A percentile compares a stretch with the other conserved stretches of the same genome.
phyloP scores from a whole-genome alignment of 2,329 filamentous ascomycete genomes.

The Colletotrichum neosansevieriae region DNA sequence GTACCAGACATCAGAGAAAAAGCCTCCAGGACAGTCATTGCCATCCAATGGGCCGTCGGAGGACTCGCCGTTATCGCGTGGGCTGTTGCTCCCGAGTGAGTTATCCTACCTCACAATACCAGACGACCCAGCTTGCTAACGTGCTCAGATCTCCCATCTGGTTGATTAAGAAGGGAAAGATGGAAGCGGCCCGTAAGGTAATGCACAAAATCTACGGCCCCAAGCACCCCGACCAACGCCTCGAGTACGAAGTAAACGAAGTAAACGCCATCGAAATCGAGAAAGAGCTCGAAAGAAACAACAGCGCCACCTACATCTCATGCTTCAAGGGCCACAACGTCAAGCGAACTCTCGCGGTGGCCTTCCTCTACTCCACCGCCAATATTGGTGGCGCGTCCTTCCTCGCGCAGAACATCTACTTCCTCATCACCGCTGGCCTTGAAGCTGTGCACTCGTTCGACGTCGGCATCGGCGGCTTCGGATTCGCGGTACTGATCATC shows the following conservation, averaged over 20 bases:
- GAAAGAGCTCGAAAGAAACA: not conserved
- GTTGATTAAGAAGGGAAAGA: too few species aligned
- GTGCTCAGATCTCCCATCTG: too few species aligned
- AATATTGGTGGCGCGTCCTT: constrained; percentile 1
- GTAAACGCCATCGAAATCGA: not conserved
- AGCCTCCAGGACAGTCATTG: too few species aligned
- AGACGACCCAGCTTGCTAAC: too few species aligned
- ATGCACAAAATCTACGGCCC: not conserved
- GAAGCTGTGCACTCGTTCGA: not conserved
- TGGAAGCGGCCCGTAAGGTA: not conserved
- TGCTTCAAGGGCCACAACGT: not conserved
- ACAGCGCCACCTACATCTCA: not conserved
- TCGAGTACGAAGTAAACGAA: not conserved
- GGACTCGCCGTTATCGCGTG: too few species aligned
- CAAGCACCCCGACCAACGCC: not conserved
- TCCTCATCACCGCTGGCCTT: not conserved
- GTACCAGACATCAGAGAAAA: too few species aligned
- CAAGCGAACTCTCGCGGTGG: not conserved
- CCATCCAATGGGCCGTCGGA: too few species aligned
- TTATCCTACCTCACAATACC: too few species aligned
- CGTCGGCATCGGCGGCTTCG: constrained; percentile 5
- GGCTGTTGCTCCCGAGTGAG: too few species aligned
- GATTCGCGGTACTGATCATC: not conserved
- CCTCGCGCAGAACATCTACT: not conserved
- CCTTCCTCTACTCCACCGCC: not conserved